These are phyloP conservation scores for Metschnikowia noctiluminum DNA, from an alignment of 805 yeast genomes.

Conservation along the genomic window DNA sequence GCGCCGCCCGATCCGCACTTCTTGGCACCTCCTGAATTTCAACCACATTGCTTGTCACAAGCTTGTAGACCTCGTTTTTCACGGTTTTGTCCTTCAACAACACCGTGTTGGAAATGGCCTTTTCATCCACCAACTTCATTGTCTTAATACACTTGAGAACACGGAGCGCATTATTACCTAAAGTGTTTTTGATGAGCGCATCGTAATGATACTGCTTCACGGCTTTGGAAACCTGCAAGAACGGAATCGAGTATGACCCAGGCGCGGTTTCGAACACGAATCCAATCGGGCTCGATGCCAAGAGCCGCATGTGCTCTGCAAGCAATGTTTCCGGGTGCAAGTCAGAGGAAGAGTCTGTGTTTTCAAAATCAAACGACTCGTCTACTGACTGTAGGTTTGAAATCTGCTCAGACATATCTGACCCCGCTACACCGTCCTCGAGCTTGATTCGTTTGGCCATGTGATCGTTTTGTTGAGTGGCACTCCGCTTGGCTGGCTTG, in stretches of 20 bases:
- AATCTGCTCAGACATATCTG: conserved; percentile 20
- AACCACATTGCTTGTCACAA: conserved; percentile 66
- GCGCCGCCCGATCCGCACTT: conserved; percentile 86
- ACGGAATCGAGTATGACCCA: conserved; percentile 63
- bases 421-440: conserved; percentile 23
- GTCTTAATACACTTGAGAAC: conserved; percentile 73
- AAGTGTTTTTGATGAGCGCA: conserved; percentile 52
- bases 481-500: conserved; percentile 28
- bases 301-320: conserved; percentile 65
- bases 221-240: conserved; percentile 43
- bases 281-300: conserved; percentile 49
- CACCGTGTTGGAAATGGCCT: conserved; percentile 69
- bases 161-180: conserved; percentile 68
- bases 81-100: conserved; percentile 75
- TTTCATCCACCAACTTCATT: conserved; percentile 77
- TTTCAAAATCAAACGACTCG: not conserved
- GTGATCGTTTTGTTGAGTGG: conserved; percentile 4
- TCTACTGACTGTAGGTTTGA: conserved; percentile 16
- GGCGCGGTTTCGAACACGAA: conserved; percentile 58
- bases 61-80: conserved; percentile 62
- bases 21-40: conserved; percentile 94
- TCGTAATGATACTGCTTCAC: conserved; percentile 53
- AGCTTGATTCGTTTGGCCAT: conserved; percentile 39
- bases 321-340: conserved; percentile 36
- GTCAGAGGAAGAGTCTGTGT: not conserved